These are phyloP conservation scores for Piloderma croceum DNA, from an alignment of 768 basidiomycete genomes.

Conservation along the genomic window DNA sequence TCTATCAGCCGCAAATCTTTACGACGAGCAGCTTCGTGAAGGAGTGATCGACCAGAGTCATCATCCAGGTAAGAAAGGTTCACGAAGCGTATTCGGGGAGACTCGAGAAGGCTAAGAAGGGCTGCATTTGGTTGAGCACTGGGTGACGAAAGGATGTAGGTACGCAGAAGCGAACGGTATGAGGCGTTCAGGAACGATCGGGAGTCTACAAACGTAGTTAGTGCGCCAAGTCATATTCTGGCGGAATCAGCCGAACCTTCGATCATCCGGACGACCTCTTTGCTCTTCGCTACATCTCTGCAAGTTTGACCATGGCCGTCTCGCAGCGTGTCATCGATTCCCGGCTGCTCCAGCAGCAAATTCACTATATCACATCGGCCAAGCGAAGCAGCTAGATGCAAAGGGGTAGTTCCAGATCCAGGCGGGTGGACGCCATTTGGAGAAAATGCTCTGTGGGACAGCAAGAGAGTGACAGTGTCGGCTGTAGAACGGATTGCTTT, in stretches of 20 bases:
- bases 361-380: slow-evolving; percentile 69
- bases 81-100: slow-evolving; percentile 62
- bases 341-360: slow-evolving; percentile 72
- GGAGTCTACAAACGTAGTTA: slow-evolving; percentile 50
- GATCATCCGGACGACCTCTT: slow-evolving; percentile 60
- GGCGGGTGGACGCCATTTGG: slow-evolving; percentile 75
- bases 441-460: slow-evolving; percentile 71
- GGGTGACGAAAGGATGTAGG: slow-evolving; percentile 62
- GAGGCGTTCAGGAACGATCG: slow-evolving; percentile 69
- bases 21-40: slow-evolving; percentile 83
- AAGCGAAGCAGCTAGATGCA: slow-evolving; percentile 69
- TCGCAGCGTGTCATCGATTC: slow-evolving; percentile 70
- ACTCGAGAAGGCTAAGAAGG: slow-evolving; percentile 55
- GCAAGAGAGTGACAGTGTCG: slow-evolving; percentile 61
- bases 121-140: slow-evolving; percentile 25
- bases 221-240: neutral
- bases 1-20: slow-evolving; percentile 80
- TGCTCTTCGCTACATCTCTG: slow-evolving; percentile 65
- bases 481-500: slow-evolving; percentile 29
- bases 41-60: slow-evolving; percentile 65
- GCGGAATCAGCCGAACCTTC: slow-evolving; percentile 44
- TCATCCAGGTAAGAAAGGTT: slow-evolving; percentile 81
- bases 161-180: slow-evolving; percentile 66
- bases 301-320: slow-evolving; percentile 65
- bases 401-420: slow-evolving; percentile 63